Evolutionary conservation across 2,329 filamentous ascomycete species (phyloP).

Genomic region (Cladophialophora yegresii): DNA sequence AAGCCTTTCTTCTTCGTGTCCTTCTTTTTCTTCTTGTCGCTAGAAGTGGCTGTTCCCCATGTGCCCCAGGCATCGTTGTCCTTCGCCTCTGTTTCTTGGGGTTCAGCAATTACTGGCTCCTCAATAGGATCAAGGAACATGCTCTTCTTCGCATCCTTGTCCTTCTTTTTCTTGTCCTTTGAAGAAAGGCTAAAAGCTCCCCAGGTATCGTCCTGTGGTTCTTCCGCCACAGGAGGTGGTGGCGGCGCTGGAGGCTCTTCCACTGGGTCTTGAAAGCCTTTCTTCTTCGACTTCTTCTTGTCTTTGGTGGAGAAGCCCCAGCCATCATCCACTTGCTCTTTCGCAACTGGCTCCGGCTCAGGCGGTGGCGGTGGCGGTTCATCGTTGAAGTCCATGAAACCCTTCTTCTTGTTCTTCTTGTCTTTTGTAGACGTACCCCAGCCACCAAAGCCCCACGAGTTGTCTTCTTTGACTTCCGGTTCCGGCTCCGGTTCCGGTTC

Average conservation of each 20-base stretch:
- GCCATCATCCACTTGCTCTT: constrained; percentile 37
- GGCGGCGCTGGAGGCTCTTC: constrained; percentile 39
- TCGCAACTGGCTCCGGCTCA: constrained; percentile 39
- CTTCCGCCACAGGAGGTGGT: constrained; percentile 38
- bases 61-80: constrained; percentile 50
- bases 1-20: constrained; percentile 6
- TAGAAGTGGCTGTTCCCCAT: constrained; percentile 50
- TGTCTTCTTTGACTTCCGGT: constrained; percentile 38
- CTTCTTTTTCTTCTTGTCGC: constrained; percentile 50
- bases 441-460: constrained; percentile 40
- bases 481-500: constrained; percentile 38
- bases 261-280: constrained; percentile 49
- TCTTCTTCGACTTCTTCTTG: constrained; percentile 44
- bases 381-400: constrained; percentile 21
- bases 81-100: constrained; percentile 44
- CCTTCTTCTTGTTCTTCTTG: constrained; percentile 45
- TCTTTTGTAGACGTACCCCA: constrained; percentile 42
- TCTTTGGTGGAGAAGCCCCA: constrained; percentile 38
- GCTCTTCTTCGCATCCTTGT: constrained; percentile 47
- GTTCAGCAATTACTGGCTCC: neutral
- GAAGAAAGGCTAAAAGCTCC: constrained; percentile 40
- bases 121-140: constrained; percentile 1
- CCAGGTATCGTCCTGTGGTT: constrained; percentile 45
- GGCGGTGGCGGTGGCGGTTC: constrained; percentile 15
- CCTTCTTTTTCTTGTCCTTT: constrained; percentile 53